These are phyloP conservation scores for Fusarium marasasianum DNA, from an alignment of 2,329 filamentous ascomycete genomes.

Conservation along the genomic window DNA sequence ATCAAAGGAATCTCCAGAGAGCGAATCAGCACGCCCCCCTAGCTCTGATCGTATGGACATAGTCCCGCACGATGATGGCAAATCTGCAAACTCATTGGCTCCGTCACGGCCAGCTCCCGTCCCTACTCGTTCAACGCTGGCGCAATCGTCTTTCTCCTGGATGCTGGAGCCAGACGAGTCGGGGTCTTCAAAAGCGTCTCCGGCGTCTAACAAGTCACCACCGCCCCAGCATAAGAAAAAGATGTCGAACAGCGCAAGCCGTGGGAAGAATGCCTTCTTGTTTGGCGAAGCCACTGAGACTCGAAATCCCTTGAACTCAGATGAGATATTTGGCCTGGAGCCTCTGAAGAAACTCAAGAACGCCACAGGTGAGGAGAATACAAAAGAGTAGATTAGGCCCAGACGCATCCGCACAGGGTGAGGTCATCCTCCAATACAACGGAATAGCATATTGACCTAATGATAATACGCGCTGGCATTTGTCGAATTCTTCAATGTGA, in stretches of 20 bases:
- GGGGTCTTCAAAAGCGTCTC: constrained; percentile 31
- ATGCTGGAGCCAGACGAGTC: constrained; percentile 72
- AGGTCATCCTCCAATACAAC: background rate
- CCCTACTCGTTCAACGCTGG: constrained; percentile 71
- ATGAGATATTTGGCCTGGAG: constrained; percentile 66
- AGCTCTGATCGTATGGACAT: constrained; percentile 32
- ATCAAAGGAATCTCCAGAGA: background rate
- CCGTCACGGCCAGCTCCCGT: constrained; percentile 49
- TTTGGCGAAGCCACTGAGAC: constrained; percentile 63
- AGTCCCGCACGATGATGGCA: constrained; percentile 28
- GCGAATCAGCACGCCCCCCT: background rate
- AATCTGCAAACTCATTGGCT: constrained; percentile 1
- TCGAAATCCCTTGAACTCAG: constrained; percentile 50
- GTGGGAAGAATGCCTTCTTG: constrained; percentile 67
- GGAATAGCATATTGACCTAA: background rate
- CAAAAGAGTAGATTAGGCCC: background rate
- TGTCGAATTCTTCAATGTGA: background rate
- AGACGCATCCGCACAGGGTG: background rate
- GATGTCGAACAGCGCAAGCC: constrained; percentile 55
- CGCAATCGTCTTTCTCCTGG: constrained; percentile 81
- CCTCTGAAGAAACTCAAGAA: constrained; percentile 51
- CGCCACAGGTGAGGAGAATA: background rate
- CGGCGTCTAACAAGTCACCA: constrained; percentile 44
- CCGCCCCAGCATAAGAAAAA: constrained; percentile 52
- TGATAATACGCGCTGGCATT: background rate